These are phyloP conservation scores for Halophytophthora batemanensis DNA, from an alignment of 352 stramenopile genomes.

Conservation along the genomic window DNA sequence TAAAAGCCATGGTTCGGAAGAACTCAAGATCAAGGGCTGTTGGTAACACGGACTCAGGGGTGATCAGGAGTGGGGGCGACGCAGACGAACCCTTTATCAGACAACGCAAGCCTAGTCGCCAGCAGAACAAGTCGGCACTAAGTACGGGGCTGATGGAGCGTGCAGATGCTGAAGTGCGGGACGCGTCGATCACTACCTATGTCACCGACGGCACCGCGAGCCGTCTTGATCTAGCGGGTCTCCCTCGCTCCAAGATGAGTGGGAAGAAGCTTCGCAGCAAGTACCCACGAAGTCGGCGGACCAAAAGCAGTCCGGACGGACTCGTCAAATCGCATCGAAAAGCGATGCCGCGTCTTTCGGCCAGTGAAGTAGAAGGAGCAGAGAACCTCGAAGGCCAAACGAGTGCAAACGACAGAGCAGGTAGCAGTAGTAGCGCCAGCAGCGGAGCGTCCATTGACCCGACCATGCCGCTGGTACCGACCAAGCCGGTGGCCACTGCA, in stretches of 20 bases:
- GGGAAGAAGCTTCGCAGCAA: slow-evolving; percentile 37
- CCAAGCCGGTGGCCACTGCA: slow-evolving; percentile 7
- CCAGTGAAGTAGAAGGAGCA: slow-evolving; percentile 3
- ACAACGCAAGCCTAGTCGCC: slow-evolving; percentile 15
- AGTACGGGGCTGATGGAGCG: neutral
- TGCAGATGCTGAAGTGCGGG: slow-evolving; percentile 4
- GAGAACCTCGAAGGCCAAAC: slow-evolving; percentile 6
- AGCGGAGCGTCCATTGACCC: slow-evolving; percentile 8
- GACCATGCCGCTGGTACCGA: slow-evolving; percentile 21
- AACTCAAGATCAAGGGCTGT: slow-evolving; percentile 13
- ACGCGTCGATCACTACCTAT: slow-evolving; percentile 10
- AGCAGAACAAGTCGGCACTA: slow-evolving; percentile 15
- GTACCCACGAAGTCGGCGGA: slow-evolving; percentile 19
- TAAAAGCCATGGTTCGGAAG: slow-evolving; percentile 18
- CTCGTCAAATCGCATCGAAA: slow-evolving; percentile 20
- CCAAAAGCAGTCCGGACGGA: slow-evolving; percentile 20
- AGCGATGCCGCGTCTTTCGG: slow-evolving; percentile 12
- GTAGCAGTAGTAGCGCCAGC: neutral
- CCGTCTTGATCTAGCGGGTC: slow-evolving; percentile 13
- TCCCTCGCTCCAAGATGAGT: slow-evolving; percentile 27
- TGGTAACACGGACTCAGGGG: slow-evolving; percentile 11
- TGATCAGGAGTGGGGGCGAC: slow-evolving; percentile 10
- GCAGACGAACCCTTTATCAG: slow-evolving; percentile 11
- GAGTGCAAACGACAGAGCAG: neutral
- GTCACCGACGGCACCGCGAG: slow-evolving; percentile 6